Conservation (phyloP, 2,329 filamentous ascomycete genomes). For the Parafenestella ontariensis region DNA sequence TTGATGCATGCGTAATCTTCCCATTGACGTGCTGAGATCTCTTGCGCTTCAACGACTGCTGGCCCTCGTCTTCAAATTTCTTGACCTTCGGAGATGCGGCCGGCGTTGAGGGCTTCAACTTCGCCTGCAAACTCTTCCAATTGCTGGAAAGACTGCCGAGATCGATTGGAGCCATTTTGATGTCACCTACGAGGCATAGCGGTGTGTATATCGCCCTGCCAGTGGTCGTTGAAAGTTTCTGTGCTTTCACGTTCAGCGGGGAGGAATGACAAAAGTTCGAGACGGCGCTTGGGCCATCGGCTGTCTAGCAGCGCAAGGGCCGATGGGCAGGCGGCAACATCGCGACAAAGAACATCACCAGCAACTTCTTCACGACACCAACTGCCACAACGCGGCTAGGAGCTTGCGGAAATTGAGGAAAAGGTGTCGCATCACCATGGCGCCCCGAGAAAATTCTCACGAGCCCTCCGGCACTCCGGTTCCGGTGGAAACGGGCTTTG, state of each 20-base stretch:
- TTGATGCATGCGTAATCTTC: slow-evolving; percentile 15
- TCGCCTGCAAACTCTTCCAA: slow-evolving; percentile 79
- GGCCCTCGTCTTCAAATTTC: slow-evolving; percentile 30
- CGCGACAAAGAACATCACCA: slow-evolving; percentile 31
- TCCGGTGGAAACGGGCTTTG: slow-evolving; percentile 76
- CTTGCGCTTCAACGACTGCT: slow-evolving; percentile 45
- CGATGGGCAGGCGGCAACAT: slow-evolving; percentile 29
- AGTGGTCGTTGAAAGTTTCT: slow-evolving; percentile 18
- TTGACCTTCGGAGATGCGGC: slow-evolving; percentile 36
- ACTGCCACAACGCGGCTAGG: slow-evolving; percentile 33
- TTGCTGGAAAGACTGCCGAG: slow-evolving; percentile 61
- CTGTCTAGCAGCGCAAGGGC: slow-evolving; percentile 10
- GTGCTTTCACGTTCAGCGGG: slow-evolving; percentile 18
- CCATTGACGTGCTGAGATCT: slow-evolving; percentile 30
- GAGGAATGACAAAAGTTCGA: slow-evolving; percentile 30
- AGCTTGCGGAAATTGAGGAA: slow-evolving; percentile 22
- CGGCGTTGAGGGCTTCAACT: slow-evolving; percentile 50
- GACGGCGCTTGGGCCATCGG: slow-evolving; percentile 24
- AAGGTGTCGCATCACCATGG: slow-evolving; percentile 53
- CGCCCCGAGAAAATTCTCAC: slow-evolving; percentile 61
- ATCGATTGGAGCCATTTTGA: slow-evolving; percentile 50
- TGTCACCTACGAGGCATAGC: slow-evolving; percentile 40
- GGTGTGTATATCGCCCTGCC: slow-evolving; percentile 20
- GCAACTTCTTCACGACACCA: slow-evolving; percentile 40
- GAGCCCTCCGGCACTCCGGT: slow-evolving; percentile 63